Evolutionary conservation across 176 grass and related monocot genomes (phyloP).

Genomic region (Paspalum vaginatum): DNA sequence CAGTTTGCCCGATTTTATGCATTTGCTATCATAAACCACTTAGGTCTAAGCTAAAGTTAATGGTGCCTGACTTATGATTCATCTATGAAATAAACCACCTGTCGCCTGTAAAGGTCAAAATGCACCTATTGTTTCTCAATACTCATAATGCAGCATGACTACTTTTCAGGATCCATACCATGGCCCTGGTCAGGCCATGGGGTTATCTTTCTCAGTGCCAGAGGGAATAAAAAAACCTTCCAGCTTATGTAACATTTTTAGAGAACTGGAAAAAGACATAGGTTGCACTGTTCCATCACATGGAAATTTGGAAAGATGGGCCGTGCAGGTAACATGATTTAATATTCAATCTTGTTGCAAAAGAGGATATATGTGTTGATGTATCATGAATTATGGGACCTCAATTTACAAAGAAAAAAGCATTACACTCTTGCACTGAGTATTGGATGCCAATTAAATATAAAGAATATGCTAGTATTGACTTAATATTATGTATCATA

Average conservation of each 20-base stretch:
- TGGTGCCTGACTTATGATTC: not conserved
- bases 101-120: not conserved
- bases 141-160: not conserved
- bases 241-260: conserved; percentile 88
- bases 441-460: not conserved
- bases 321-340: conserved; percentile 73
- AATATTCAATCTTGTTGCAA: not conserved
- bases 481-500: not conserved
- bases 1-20: too few species aligned
- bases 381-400: conserved; percentile 5
- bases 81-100: not conserved
- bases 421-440: not conserved
- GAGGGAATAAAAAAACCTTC: conserved; percentile 86
- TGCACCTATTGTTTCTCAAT: not conserved
- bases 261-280: conserved; percentile 84
- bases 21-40: not conserved
- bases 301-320: conserved; percentile 98
- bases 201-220: conserved; percentile 89
- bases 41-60: not conserved
- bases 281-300: conserved; percentile 77
- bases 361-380: not conserved
- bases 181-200: conserved; percentile 95
- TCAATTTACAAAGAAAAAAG: not conserved
- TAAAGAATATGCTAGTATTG: not conserved
- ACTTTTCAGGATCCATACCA: conserved; percentile 94